phyloP scores from a whole-genome alignment of 352 stramenopile genomes.

The Globisporangium spinosum region DNA sequence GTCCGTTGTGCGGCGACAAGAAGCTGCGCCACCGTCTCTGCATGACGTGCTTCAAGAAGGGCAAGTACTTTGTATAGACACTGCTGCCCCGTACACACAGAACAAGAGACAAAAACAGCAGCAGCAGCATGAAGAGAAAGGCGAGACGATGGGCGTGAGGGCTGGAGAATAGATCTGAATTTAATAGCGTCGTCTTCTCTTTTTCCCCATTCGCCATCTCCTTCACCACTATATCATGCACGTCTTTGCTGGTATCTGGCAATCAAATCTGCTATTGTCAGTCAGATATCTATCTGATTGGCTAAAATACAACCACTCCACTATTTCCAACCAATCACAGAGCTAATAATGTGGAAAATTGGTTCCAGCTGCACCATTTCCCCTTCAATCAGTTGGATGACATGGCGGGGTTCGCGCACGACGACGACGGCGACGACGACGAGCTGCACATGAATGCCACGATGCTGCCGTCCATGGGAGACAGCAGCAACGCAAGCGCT shows the following conservation, averaged over 20 bases:
- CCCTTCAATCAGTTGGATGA: not conserved
- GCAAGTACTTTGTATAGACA: constrained; percentile 85
- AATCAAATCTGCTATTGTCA: not conserved
- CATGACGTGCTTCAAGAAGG: constrained; percentile 92
- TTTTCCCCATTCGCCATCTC: not conserved
- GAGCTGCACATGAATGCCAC: constrained; percentile 21
- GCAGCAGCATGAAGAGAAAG: not conserved
- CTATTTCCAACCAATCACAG: not conserved
- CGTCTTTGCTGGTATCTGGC: not conserved
- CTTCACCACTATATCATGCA: not conserved
- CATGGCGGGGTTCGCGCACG: not conserved
- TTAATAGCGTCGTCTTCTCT: not conserved
- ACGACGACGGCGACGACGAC: constrained; percentile 19
- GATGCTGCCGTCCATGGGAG: constrained; percentile 5
- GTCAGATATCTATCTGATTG: not conserved
- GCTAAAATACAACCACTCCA: not conserved
- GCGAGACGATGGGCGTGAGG: not conserved
- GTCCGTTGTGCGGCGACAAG: constrained; percentile 79
- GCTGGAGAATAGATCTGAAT: constrained; percentile 6
- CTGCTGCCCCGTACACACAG: constrained; percentile 2
- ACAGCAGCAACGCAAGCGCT: not conserved
- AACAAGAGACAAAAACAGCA: not conserved
- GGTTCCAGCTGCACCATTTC: constrained; percentile 1
- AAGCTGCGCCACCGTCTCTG: constrained; percentile 86
- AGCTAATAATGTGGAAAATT: not conserved